Conservation (phyloP, 129 eudicot genomes). For the Pittosporum tobira region DNA sequence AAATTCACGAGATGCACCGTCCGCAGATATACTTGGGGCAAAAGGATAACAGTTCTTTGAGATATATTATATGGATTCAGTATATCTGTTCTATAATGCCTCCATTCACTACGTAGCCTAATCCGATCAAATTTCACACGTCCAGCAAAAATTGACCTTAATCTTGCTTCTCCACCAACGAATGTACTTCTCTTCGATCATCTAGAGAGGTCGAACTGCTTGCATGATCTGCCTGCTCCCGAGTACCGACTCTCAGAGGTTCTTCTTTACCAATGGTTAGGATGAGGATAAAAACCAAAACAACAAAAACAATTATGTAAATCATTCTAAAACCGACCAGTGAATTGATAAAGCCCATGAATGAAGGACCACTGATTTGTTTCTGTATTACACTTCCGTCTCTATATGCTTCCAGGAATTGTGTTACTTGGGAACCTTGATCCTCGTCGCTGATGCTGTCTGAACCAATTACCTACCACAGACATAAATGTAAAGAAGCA, state of each 20-base stretch:
- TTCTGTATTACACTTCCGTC: conserved; percentile 67
- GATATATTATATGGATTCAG: background rate
- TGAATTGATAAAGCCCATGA: conserved; percentile 55
- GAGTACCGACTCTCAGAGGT: conserved; percentile 45
- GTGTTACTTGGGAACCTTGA: conserved; percentile 63
- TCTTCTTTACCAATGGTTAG: conserved; percentile 44
- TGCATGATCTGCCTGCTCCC: conserved; percentile 26
- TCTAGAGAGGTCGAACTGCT: conserved; percentile 23
- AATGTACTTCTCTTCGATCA: conserved; percentile 25
- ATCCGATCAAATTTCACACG: background rate
- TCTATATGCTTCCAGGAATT: conserved; percentile 64
- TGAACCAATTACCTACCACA: conserved; percentile 61
- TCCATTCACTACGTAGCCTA: background rate
- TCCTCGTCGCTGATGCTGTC: conserved; percentile 62
- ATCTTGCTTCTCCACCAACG: conserved; percentile 37
- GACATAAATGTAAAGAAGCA: background rate
- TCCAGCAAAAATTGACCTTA: conserved; percentile 12
- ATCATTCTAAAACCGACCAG: conserved; percentile 47
- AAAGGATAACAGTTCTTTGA: conserved; percentile 2
- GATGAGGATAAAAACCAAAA: conserved; percentile 44
- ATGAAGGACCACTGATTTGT: conserved; percentile 50
- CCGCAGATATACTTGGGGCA: background rate
- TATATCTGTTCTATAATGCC: background rate
- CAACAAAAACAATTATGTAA: conserved; percentile 46
- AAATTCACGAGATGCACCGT: background rate